Conservation (phyloP, 768 basidiomycete species). For the Kwoniella dejecticola region DNA sequence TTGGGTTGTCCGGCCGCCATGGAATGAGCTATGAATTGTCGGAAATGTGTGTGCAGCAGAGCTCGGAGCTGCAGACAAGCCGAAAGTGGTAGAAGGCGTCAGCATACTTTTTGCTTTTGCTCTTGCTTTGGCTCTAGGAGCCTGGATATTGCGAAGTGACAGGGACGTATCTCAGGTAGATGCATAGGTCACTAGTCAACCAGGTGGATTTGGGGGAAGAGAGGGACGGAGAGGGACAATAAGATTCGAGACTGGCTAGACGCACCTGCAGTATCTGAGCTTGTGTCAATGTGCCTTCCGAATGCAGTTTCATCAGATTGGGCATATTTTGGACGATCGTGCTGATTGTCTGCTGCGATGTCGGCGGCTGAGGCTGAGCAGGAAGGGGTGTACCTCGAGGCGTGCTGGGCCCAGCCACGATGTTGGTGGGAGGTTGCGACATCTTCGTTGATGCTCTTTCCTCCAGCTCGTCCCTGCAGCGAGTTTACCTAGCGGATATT, state of each 20-base stretch:
- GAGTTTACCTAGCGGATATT: too few relatives aligned
- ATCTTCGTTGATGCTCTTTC: not conserved
- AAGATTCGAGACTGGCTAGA: not conserved
- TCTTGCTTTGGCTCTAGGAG: too few relatives aligned
- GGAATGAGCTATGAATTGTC: conserved; percentile 18
- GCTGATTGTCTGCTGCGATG: conserved; percentile 18
- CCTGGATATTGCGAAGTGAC: too few relatives aligned
- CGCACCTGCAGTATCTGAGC: conserved; percentile 23
- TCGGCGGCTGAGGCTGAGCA: not conserved
- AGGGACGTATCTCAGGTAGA: too few relatives aligned
- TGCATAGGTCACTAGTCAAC: too few relatives aligned
- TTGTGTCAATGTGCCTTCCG: not conserved
- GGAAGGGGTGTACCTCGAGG: conserved; percentile 8
- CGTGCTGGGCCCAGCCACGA: conserved; percentile 7
- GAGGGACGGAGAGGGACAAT: too few relatives aligned
- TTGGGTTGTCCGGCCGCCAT: conserved; percentile 14
- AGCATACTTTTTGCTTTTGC: too few relatives aligned
- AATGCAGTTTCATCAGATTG: conserved; percentile 21
- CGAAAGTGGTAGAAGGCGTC: not conserved
- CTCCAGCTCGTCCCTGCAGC: not conserved
- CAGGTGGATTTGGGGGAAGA: too few relatives aligned
- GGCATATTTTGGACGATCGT: conserved; percentile 26
- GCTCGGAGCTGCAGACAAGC: conserved; percentile 17
- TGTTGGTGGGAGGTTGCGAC: conserved; percentile 1
- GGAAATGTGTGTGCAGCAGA: conserved; percentile 24